A percentile compares a stretch with the other conserved stretches of the same genome.
These are phyloP conservation scores for Mycotypha africana DNA, from an alignment of 371 early-diverging fungal species.

Conservation along the genomic window DNA sequence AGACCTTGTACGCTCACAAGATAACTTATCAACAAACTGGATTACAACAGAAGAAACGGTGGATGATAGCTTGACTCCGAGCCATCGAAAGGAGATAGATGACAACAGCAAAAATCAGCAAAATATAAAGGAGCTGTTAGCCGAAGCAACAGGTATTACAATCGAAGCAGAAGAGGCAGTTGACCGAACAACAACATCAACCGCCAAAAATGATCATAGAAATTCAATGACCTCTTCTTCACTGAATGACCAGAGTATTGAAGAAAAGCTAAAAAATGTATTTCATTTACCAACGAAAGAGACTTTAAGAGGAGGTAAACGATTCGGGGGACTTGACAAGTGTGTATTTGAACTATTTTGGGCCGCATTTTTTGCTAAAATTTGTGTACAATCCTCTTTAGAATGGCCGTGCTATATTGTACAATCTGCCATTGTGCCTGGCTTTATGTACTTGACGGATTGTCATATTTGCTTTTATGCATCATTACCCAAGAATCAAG, in stretches of 20 bases:
- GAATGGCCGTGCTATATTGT: slow-evolving; percentile 75
- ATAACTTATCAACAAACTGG: no score
- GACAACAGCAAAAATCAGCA: background rate
- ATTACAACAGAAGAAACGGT: no score
- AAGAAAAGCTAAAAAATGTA: slow-evolving; percentile 53
- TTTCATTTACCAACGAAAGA: slow-evolving; percentile 59
- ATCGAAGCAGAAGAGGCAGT: slow-evolving; percentile 6
- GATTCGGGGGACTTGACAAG: no score
- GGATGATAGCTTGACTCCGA: no score
- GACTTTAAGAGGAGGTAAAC: slow-evolving; percentile 45
- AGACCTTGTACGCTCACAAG: no score
- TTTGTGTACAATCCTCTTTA: no score
- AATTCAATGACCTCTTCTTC: no score
- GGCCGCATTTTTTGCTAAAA: no score
- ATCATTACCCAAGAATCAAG: slow-evolving; percentile 49
- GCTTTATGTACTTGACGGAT: slow-evolving; percentile 67
- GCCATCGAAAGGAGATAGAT: no score
- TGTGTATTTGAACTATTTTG: no score
- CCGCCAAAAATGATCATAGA: no score
- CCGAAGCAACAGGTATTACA: slow-evolving; percentile 34
- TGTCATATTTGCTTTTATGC: slow-evolving; percentile 71
- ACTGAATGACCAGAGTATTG: slow-evolving; percentile 17
- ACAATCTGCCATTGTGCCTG: slow-evolving; percentile 63
- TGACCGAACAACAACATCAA: no score
- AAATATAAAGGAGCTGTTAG: slow-evolving; percentile 16